Evolutionary conservation across 257 asterid species (phyloP).

Genomic region (Lantana camara): DNA sequence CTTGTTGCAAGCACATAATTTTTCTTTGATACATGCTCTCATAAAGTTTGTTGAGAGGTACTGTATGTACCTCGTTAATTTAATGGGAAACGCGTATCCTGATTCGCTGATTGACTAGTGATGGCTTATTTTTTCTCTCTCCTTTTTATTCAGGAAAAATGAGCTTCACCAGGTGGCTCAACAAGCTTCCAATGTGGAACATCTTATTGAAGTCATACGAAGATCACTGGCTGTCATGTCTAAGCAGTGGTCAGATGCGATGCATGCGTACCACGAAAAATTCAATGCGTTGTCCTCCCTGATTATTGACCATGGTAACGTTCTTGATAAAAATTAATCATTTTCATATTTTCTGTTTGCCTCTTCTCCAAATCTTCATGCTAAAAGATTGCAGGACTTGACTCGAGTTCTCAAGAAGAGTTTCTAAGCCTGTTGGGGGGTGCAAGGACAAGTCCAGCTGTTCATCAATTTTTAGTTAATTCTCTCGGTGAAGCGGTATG

Average conservation of each 20-base stretch:
- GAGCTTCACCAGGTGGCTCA: slow-evolving; percentile 98
- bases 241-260: slow-evolving; percentile 93
- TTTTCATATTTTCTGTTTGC: slow-evolving; percentile 13
- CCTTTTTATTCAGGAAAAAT: slow-evolving; percentile 56
- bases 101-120: slow-evolving; percentile 21
- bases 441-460: slow-evolving; percentile 93
- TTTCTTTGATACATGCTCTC: neutral
- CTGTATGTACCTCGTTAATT: too few species aligned
- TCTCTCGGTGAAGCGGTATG: slow-evolving; percentile 97
- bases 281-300: slow-evolving; percentile 71
- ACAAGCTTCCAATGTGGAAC: slow-evolving; percentile 93
- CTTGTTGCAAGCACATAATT: neutral
- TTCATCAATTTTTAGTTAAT: slow-evolving; percentile 92
- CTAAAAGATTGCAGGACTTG: slow-evolving; percentile 62
- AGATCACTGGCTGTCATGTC: slow-evolving; percentile 78
- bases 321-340: slow-evolving; percentile 19
- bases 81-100: too few species aligned
- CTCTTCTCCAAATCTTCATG: slow-evolving; percentile 31
- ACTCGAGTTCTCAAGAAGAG: slow-evolving; percentile 91
- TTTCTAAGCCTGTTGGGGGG: slow-evolving; percentile 91
- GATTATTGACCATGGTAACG: slow-evolving; percentile 82
- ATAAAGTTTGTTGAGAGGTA: neutral
- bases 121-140: slow-evolving; percentile 20
- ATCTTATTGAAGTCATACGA: slow-evolving; percentile 75
- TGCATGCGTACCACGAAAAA: slow-evolving; percentile 76